phyloP scores from a whole-genome alignment of 2,329 filamentous ascomycete species.

The Diplodia intermedia region DNA sequence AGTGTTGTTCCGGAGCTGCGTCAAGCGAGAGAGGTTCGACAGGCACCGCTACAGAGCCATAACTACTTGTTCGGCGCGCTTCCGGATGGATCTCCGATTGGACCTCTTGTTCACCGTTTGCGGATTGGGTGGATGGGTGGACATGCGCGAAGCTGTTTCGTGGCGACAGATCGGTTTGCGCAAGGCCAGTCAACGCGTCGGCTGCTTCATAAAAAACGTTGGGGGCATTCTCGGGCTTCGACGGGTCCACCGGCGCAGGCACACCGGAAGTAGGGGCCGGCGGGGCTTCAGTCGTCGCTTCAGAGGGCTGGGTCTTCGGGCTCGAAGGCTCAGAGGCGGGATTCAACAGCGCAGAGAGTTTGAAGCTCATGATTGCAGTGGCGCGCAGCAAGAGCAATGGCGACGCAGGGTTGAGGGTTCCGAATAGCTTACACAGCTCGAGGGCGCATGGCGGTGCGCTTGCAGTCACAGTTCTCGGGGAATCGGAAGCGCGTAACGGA shows the following conservation, averaged over 20 bases:
- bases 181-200: conserved; percentile 49
- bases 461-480: background rate
- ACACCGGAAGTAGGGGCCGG: background rate
- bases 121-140: background rate
- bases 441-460: conserved; percentile 14
- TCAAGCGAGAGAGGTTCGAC: conserved; percentile 51
- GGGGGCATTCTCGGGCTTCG: background rate
- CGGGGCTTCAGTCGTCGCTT: background rate
- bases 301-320: background rate
- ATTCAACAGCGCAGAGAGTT: conserved; percentile 48
- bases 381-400: conserved; percentile 7
- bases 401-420: background rate
- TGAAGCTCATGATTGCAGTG: conserved; percentile 38
- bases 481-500: conserved; percentile 12
- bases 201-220: conserved; percentile 48
- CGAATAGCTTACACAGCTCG: background rate
- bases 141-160: conserved; percentile 8
- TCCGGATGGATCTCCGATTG: conserved; percentile 9
- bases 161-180: conserved; percentile 33
- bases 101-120: conserved; percentile 18
- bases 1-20: conserved; percentile 45
- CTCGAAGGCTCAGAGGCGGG: conserved; percentile 37
- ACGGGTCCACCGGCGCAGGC: background rate
- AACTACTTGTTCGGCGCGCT: conserved; percentile 46
- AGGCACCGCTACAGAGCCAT: conserved; percentile 44